phyloP scores from a whole-genome alignment of 2,329 filamentous ascomycete genomes.

The Tolypocladium tundrense region DNA sequence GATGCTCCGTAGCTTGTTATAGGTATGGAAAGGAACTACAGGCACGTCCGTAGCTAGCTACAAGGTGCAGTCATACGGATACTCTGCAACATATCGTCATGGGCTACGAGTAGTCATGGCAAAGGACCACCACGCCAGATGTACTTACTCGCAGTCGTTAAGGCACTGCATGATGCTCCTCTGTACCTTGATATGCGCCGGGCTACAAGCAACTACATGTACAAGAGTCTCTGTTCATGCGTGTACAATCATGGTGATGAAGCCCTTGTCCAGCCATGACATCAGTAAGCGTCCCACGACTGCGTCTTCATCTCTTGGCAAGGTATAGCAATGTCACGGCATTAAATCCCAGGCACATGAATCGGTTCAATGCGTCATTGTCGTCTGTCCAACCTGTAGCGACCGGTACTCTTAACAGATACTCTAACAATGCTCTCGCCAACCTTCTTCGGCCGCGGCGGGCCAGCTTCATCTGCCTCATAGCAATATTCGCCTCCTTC shows the following conservation, averaged over 20 bases:
- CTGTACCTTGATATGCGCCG: background rate
- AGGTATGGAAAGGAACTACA: background rate
- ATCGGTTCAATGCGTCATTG: background rate
- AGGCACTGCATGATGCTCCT: background rate
- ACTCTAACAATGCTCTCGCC: background rate
- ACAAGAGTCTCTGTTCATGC: background rate
- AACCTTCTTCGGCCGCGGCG: background rate
- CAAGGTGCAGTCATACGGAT: background rate
- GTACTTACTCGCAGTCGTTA: background rate
- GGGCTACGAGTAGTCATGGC: background rate
- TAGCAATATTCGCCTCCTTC: background rate
- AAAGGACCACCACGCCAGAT: background rate
- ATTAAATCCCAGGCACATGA: background rate
- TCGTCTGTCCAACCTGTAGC: background rate
- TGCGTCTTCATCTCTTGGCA: background rate
- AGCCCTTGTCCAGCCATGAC: background rate
- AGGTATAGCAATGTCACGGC: background rate
- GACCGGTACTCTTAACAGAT: background rate
- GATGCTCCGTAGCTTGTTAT: no score
- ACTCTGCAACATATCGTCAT: background rate
- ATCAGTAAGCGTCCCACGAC: background rate
- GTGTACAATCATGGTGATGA: background rate
- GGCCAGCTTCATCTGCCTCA: background rate
- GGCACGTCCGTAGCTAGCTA: no score
- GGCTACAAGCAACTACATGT: background rate